Evolutionary conservation across 495 filamentous ascomycete genomes (phyloP).

Genomic region (Tuber melanosporum): DNA sequence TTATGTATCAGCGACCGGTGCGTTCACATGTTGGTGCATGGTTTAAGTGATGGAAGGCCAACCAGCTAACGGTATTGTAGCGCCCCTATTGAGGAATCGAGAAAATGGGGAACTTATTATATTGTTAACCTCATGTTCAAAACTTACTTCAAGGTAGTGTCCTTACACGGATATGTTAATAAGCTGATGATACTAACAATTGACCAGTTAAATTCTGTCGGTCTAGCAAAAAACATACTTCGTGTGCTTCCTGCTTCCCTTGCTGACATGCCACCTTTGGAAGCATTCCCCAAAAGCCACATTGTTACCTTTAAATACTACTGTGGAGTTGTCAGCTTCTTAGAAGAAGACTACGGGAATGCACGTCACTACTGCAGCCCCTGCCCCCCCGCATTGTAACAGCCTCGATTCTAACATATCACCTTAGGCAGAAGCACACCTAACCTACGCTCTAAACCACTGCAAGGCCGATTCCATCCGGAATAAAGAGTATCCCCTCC

Average conservation of each 20-base stretch:
- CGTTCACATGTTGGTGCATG: slow-evolving; percentile 30
- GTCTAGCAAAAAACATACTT: slow-evolving; percentile 84
- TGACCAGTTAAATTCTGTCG: slow-evolving; percentile 65
- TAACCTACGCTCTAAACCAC: slow-evolving; percentile 67
- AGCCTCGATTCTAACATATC: not conserved
- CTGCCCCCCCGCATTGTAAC: slow-evolving; percentile 41
- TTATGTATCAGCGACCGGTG: slow-evolving; percentile 84
- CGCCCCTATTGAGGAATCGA: slow-evolving; percentile 74
- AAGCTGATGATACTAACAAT: slow-evolving; percentile 6
- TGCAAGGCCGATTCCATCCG: slow-evolving; percentile 64
- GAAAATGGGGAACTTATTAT: slow-evolving; percentile 96
- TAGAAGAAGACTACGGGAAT: slow-evolving; percentile 79
- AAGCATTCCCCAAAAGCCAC: slow-evolving; percentile 74
- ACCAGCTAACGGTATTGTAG: slow-evolving; percentile 45
- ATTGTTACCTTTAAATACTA: slow-evolving; percentile 97
- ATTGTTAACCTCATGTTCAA: slow-evolving; percentile 91
- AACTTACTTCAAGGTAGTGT: slow-evolving; percentile 77
- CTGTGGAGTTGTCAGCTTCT: slow-evolving; percentile 76
- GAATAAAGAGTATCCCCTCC: slow-evolving; percentile 62
- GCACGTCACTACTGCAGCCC: not conserved
- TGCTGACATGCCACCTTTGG: slow-evolving; percentile 67
- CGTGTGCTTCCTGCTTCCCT: slow-evolving; percentile 67
- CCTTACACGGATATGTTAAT: not conserved
- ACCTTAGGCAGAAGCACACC: slow-evolving; percentile 65
- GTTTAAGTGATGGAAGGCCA: not conserved